Percentiles rank a stretch among this genome's conserved stretches.
These are phyloP conservation scores for Phytophthora crassamura DNA, from an alignment of 352 stramenopile genomes.

Conservation along the genomic window DNA sequence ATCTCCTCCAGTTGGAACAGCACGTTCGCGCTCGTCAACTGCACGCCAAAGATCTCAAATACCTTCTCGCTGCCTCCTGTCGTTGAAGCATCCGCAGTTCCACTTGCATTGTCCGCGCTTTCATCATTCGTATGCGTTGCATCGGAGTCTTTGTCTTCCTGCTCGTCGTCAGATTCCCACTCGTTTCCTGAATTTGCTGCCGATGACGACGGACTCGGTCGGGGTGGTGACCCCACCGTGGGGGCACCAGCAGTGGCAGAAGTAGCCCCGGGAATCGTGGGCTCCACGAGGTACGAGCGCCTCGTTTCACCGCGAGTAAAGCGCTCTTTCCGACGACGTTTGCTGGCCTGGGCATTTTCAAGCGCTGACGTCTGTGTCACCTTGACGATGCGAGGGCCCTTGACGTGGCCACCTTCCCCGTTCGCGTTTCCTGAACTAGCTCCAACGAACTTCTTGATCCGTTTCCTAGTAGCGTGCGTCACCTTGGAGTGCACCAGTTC, in stretches of 20 bases:
- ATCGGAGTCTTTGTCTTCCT: slow-evolving; percentile 41
- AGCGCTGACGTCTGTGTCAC: slow-evolving; percentile 75
- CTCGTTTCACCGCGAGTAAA: slow-evolving; percentile 71
- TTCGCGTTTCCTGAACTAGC: slow-evolving; percentile 29
- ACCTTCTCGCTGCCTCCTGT: slow-evolving; percentile 35
- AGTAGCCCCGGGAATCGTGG: slow-evolving; percentile 10
- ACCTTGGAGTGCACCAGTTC: slow-evolving; percentile 85
- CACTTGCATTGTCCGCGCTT: slow-evolving; percentile 33
- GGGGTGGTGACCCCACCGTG: slow-evolving; percentile 11
- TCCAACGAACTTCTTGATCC: slow-evolving; percentile 64
- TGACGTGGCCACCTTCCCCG: slow-evolving; percentile 54
- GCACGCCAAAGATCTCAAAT: slow-evolving; percentile 78
- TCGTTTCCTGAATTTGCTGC: slow-evolving; percentile 40
- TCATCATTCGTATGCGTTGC: slow-evolving; percentile 21
- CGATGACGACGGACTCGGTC: slow-evolving; percentile 20
- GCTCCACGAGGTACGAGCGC: slow-evolving; percentile 65
- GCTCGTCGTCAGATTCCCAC: slow-evolving; percentile 60
- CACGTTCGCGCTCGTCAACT: slow-evolving; percentile 74
- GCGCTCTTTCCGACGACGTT: slow-evolving; percentile 70
- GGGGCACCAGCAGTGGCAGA: slow-evolving; percentile 9
- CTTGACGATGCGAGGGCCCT: slow-evolving; percentile 76
- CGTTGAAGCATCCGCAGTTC: background rate
- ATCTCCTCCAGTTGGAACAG: slow-evolving; percentile 81
- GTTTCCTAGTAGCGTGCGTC: slow-evolving; percentile 69
- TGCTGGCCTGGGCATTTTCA: slow-evolving; percentile 68